Base-by-base conservation (phyloP, 2,329 filamentous ascomycete genomes). In the Whalleya microplaca region DNA sequence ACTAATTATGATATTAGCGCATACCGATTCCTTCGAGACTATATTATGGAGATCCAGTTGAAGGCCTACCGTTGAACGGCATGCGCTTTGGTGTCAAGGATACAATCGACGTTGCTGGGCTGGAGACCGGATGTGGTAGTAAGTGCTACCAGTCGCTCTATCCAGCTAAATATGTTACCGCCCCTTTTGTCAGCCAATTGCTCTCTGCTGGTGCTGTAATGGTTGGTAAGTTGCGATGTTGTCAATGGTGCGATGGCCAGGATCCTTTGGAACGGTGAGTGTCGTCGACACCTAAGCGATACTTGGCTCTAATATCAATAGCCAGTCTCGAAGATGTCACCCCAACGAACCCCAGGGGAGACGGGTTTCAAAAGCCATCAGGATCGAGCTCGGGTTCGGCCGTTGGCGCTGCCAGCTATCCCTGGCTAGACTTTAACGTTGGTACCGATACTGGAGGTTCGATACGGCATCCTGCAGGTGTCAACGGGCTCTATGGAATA, bases 11-110 rank as follows among this genome's bases (percentile, higher is more conserved):
- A n/a, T n/a, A n/a, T 21, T 14, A 62, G 55, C 40, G 48, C 18
- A 59, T 64, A 41, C 52, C 64, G 7, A 59, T 66, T n/a, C 62
- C 62, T 5, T 61, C 62, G 2, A 59, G 41, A n/a, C 42, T 59
- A 3, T 58, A 58, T n/a, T 20, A n/a, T 12, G 12, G 45, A 6
- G 18, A 16, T 2, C 50, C 48, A 2, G 46, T 27, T 18, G 8
- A 43, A 3, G 9, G 41, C 3, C 9, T 19, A 3, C 64, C 61
- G 2, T 48, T 64, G 5, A 18, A 6, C 3, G 63, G 63, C 10
- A 32, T 66, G 40, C 53, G 61, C 2, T 62, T 66, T 20, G 62
- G 56, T 8, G 56, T 65, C 14, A 66, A 66, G 23, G 63, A 66
- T 41, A 21, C 46, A 3, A 60, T 64, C 40, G 57, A 65, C 21